Percentiles rank a stretch among this genome's conserved stretches.
Evolutionary conservation across 345 rosid genomes (phyloP).

Genomic region (Linum trigynum): DNA sequence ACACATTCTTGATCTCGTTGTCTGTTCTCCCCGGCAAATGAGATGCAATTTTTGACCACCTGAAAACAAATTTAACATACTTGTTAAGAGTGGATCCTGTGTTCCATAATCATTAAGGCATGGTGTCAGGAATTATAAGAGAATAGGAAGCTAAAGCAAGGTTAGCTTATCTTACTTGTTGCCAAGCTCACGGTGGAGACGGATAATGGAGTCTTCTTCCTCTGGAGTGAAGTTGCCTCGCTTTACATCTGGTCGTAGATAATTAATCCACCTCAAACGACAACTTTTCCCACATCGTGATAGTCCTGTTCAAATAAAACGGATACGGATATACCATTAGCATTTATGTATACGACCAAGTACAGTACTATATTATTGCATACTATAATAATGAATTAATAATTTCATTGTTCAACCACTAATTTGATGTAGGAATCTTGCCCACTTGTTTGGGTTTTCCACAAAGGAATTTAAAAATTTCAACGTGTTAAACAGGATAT

Average conservation of each 20-base stretch:
- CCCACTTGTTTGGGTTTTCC: background rate
- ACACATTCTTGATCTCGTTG: constrained; percentile 84
- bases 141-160: too few relatives aligned
- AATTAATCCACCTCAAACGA: constrained; percentile 86
- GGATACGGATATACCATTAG: background rate
- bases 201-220: constrained; percentile 60
- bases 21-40: constrained; percentile 79
- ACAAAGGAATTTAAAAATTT: background rate
- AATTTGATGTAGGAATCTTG: background rate
- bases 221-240: constrained; percentile 68
- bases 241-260: constrained; percentile 79
- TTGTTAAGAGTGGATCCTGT: too few relatives aligned
- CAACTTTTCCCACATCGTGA: constrained; percentile 88
- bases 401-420: constrained; percentile 5
- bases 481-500: too few relatives aligned
- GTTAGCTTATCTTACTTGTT: constrained; percentile 46
- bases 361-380: background rate
- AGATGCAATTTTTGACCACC: constrained; percentile 93
- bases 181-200: constrained; percentile 50
- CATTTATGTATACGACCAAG: too few relatives aligned
- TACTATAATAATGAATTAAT: background rate
- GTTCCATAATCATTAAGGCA: too few relatives aligned
- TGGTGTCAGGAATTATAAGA: too few relatives aligned
- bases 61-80: constrained; percentile 14
- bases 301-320: constrained; percentile 35